Percentiles rank a stretch among this genome's conserved stretches.
These are phyloP conservation scores for Ogataea sp. DNA, from an alignment of 805 yeast genomes.

Conservation along the genomic window DNA sequence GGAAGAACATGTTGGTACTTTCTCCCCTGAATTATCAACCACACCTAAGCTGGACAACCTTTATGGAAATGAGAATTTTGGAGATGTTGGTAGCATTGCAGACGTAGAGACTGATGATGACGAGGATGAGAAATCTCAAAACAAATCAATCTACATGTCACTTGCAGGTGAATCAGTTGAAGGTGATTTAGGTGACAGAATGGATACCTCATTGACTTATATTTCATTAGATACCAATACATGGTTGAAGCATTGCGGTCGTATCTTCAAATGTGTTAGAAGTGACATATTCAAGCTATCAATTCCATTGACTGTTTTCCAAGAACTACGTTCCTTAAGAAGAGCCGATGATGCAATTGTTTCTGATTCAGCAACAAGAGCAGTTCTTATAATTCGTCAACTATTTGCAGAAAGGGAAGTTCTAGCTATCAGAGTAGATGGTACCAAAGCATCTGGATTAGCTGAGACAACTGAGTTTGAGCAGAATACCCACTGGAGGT, in stretches of 20 bases:
- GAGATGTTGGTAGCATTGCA: constrained; percentile 4
- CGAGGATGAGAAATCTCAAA: neutral
- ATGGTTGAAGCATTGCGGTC: constrained; percentile 77
- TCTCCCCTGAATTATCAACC: neutral
- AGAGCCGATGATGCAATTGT: constrained; percentile 66
- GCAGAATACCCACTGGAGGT: constrained; percentile 63
- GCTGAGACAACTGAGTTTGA: constrained; percentile 72
- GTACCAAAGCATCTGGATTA: constrained; percentile 56
- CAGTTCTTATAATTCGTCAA: constrained; percentile 67
- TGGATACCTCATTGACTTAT: constrained; percentile 49
- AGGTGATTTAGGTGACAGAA: constrained; percentile 48
- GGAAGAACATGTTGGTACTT: constrained; percentile 20
- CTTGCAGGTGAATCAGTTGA: neutral
- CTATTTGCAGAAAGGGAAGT: constrained; percentile 48
- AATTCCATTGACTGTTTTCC: constrained; percentile 70
- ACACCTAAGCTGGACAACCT: neutral
- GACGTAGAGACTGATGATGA: constrained; percentile 28
- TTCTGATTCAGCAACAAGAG: constrained; percentile 74
- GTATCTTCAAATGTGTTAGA: constrained; percentile 60
- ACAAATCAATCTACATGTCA: neutral
- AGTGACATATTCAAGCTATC: constrained; percentile 50
- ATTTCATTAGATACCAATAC: constrained; percentile 70
- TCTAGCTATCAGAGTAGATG: constrained; percentile 59
- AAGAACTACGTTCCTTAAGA: constrained; percentile 64
- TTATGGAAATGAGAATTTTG: neutral